These are phyloP conservation scores for Phytopythium helicoides DNA, from an alignment of 352 stramenopile species.

Conservation along the genomic window DNA sequence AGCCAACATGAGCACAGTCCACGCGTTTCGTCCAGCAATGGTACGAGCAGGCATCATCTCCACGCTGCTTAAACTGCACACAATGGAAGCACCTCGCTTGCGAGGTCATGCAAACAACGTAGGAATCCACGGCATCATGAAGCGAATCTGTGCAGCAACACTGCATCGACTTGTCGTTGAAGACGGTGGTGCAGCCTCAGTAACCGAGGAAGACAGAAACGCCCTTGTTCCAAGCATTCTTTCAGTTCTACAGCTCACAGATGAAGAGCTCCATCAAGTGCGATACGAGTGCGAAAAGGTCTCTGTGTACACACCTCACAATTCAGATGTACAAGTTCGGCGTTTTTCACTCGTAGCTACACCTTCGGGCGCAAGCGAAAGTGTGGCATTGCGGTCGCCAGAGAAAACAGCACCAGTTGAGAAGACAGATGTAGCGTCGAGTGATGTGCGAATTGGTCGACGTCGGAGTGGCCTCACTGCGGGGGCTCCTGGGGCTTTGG, in stretches of 20 bases:
- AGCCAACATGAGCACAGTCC: constrained; percentile 71
- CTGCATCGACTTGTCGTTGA: constrained; percentile 68
- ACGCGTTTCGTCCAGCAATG: constrained; percentile 54
- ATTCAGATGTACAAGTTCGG: not conserved
- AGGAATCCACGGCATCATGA: constrained; percentile 13
- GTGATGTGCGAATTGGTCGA: not conserved
- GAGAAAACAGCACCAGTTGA: not conserved
- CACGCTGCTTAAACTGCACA: constrained; percentile 41
- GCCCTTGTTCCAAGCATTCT: constrained; percentile 57
- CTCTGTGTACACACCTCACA: constrained; percentile 32
- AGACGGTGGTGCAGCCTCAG: constrained; percentile 22
- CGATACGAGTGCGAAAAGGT: constrained; percentile 77
- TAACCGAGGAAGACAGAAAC: not conserved
- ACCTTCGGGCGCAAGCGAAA: too few relatives aligned
- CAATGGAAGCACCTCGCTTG: not conserved
- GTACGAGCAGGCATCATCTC: constrained; percentile 47
- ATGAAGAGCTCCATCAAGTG: constrained; percentile 68
- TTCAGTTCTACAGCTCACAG: constrained; percentile 46
- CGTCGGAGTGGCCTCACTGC: not conserved
- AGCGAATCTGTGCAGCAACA: constrained; percentile 59
- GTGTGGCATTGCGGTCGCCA: too few relatives aligned
- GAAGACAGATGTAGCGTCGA: not conserved
- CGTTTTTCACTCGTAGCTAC: not conserved
- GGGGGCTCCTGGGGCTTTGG: not conserved
- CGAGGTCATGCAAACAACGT: not conserved